Evolutionary conservation across 257 asterid species (phyloP), one percentile per base, ranked within the genome.

Genomic region (Jacaranda mimosifolia): DNA sequence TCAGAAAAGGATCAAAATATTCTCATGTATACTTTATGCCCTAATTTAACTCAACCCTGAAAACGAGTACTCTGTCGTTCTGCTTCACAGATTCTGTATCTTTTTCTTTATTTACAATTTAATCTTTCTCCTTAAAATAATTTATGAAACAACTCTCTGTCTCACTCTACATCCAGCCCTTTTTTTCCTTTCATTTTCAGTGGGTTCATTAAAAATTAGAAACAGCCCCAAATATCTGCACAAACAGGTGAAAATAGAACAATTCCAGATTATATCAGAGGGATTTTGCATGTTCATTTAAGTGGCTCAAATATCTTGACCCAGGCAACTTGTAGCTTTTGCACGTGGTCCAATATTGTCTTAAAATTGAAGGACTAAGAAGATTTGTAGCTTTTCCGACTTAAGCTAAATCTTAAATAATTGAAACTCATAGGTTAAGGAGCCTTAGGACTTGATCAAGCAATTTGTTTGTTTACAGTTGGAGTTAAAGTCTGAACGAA

Each of bases 1-100:
- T 48, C 59, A 26, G 0, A 14, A 26, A 68, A 46, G 21, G 21
- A 69, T 48, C 13, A 68, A 68, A 68, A 48, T 46, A 32, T 26
- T 11, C 13, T 26, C 15, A 15, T 63, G 39, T 18, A 67, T 46
- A 7, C 6, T 69, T 26, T 48, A 49, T 48, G 62, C 60, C 26
- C 74, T 49, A 69, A 68, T 49, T 49, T 49, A 68, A 68, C 74
- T 49, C 21, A 8, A 32, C 14, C 26, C 60, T 49, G 74, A 69
- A 49, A 69, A 46, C 36, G 76, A 71, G 19, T 71, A 7, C 17
- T 71, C 18, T 17, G 51, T 15, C 35, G 4, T 55, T 7, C 63
- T 71, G 17, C 73, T 26, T 26, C 60, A 69, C 74, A 48, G 21
- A 26, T 69, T 69, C 74, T 51, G 46, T 49, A 32, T 69, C 46